phyloP scores from a whole-genome alignment of 2,329 filamentous ascomycete species.

The Rachicladosporium sp. region DNA sequence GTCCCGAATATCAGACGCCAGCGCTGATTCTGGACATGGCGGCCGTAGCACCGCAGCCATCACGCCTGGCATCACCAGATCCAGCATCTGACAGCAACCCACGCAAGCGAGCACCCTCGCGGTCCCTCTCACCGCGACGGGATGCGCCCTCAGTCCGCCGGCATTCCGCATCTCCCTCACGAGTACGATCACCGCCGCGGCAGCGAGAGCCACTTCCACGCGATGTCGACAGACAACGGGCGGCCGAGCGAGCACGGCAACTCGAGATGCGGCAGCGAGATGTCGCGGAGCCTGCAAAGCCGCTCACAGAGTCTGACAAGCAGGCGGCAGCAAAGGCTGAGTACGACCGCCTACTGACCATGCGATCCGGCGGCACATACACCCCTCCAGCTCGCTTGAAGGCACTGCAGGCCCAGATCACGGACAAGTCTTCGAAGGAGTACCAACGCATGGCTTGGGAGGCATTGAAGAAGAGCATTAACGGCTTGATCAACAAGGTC shows the following conservation, averaged over 20 bases:
- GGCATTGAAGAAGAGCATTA: constrained; percentile 95
- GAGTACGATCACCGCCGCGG: constrained; percentile 20
- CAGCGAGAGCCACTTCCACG: constrained; percentile 31
- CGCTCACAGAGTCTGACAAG: constrained; percentile 66
- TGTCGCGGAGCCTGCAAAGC: constrained; percentile 36
- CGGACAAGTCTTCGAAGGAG: constrained; percentile 89
- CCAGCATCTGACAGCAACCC: constrained; percentile 10
- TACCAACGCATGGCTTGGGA: constrained; percentile 99
- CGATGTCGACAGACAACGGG: constrained; percentile 38
- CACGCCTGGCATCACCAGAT: constrained; percentile 1
- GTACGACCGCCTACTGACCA: constrained; percentile 81
- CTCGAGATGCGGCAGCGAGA: constrained; percentile 30
- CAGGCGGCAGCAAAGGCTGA: constrained; percentile 81
- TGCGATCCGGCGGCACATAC: constrained; percentile 91
- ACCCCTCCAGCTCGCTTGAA: constrained; percentile 84
- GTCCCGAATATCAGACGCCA: too few relatives aligned
- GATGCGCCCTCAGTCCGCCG: constrained; percentile 20
- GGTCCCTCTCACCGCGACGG: constrained; percentile 24
- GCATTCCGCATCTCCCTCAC: constrained; percentile 15
- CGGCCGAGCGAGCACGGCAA: constrained; percentile 41
- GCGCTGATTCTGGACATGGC: constrained; percentile 3
- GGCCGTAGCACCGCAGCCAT: constrained; percentile 2
- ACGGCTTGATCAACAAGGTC: constrained; percentile 97
- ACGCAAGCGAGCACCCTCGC: constrained; percentile 23
- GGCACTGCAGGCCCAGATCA: constrained; percentile 91